Percentiles rank a stretch among this genome's conserved stretches.
Conservation (phyloP, 257 asterid species). For the Nemophila menziesii region DNA sequence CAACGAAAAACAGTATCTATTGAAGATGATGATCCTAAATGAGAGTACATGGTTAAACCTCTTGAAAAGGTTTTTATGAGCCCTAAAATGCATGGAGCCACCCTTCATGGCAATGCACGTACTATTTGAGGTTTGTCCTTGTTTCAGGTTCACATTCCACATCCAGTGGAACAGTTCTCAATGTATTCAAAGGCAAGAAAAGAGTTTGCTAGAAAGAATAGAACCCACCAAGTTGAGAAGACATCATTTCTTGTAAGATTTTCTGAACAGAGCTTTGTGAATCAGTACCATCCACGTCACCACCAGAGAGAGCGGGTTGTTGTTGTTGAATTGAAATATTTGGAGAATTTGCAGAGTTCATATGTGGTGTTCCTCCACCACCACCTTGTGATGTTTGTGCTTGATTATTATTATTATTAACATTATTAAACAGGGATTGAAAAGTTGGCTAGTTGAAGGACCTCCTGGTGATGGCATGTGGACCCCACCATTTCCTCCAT, state of each 20-base stretch:
- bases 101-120: constrained; percentile 88
- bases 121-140: constrained; percentile 91
- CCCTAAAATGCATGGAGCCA: constrained; percentile 75
- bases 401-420: constrained; percentile 37
- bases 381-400: constrained; percentile 28
- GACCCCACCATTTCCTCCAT: constrained; percentile 25
- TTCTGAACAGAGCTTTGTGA: constrained; percentile 69
- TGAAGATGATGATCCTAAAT: constrained; percentile 69
- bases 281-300: constrained; percentile 44
- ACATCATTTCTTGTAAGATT: constrained; percentile 50
- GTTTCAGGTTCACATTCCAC: constrained; percentile 82
- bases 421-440: constrained; percentile 43
- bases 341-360: constrained; percentile 32
- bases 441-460: constrained; percentile 40
- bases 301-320: constrained; percentile 38
- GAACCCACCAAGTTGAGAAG: constrained; percentile 48
- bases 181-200: constrained; percentile 49
- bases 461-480: constrained; percentile 58
- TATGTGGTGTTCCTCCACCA: constrained; percentile 22
- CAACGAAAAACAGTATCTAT: constrained; percentile 66
- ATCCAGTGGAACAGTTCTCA: constrained; percentile 76
- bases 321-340: constrained; percentile 43
- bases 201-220: constrained; percentile 75
- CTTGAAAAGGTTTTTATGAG: constrained; percentile 69
- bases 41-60: constrained; percentile 94